Evolutionary conservation across 164 flowering plant species (phyloP), one percentile per base, ranked within the genome.

Genomic region (Nymphaea thermarum): DNA sequence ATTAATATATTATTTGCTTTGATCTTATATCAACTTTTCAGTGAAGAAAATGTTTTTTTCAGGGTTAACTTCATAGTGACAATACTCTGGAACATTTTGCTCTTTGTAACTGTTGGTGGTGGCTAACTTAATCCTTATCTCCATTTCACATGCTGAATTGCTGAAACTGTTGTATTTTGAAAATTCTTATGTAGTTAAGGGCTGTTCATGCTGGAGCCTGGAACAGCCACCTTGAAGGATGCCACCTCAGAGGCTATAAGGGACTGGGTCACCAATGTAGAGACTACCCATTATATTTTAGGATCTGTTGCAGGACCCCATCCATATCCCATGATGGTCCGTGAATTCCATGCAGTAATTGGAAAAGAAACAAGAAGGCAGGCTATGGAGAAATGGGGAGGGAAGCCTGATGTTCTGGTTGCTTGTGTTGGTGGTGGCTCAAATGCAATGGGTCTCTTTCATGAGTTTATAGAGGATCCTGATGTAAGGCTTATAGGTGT

Each of bases 381-480:
- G 60, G 95, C 96, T 15, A 51, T 86, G 75, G 93, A 88, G 63
- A 90, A 90, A 75, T 88, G 96, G 96, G 98, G 96, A 44, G 93
- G 96, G 62, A 85, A 84, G 65, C 96, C 98, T 43, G 94, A 92
- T 73, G 84, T 90, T 51, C 73, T 92, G 62, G 89, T 90, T 68
- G 98, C 98, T 4, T 90, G 98, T 83, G 92, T 93, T 74, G 98
- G 98, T 68, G 98, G 98, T 17, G 96, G 98, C 71, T 91, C 97
- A 43, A 91, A 91, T 78, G 97, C 97, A 61, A 91, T 92, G 84
- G 98, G 96, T 3, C 86, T 92, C 70, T 92, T 90, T 74, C 91
- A 92, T 76, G 96, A 90, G 70, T 92, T 90, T 76, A 85, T 92
- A 42, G 82, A 90, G 59, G 96, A 92, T 70, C 42, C 73, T 64